Percentiles rank a stretch among this genome's conserved stretches.
These are phyloP conservation scores for Diaporthe australafricana DNA, from an alignment of 2,329 filamentous ascomycete genomes.

Conservation along the genomic window DNA sequence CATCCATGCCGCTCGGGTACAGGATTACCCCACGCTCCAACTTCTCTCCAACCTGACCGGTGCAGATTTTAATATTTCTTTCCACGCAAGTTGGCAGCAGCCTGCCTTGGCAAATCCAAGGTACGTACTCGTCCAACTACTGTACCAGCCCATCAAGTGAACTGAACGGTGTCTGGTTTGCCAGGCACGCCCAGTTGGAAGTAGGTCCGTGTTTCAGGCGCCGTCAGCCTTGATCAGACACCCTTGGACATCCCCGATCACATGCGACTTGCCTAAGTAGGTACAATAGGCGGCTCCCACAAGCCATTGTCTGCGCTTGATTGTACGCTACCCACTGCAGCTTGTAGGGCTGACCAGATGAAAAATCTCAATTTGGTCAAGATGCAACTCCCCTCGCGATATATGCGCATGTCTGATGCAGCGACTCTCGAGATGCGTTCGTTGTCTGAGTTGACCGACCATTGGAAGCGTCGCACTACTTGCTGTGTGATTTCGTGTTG, in stretches of 20 bases:
- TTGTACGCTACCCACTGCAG: neutral
- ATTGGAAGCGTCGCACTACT: neutral
- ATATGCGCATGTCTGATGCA: neutral
- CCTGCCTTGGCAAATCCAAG: neutral
- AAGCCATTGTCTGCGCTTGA: neutral
- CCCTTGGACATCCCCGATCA: neutral
- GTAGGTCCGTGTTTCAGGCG: constrained; percentile 1
- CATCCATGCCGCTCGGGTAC: neutral
- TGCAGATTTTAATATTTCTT: neutral
- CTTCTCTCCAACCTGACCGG: constrained; percentile 18
- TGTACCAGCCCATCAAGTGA: too few species aligned
- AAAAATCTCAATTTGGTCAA: neutral
- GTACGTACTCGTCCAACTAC: constrained; percentile 1
- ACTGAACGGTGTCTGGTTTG: neutral
- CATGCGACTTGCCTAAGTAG: neutral
- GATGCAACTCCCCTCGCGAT: neutral
- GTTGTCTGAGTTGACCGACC: neutral
- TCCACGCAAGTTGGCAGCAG: neutral
- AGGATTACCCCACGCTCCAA: constrained; percentile 28
- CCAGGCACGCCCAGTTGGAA: neutral
- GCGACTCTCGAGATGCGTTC: too few species aligned
- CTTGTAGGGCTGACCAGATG: constrained; percentile 14
- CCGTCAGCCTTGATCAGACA: neutral
- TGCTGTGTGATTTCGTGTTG: too few species aligned
- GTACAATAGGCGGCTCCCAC: neutral